Evolutionary conservation across 192 early-diverging fungal species (phyloP), one percentile per base, ranked within the genome.

Genomic region (Coemansia guatemalensis): DNA sequence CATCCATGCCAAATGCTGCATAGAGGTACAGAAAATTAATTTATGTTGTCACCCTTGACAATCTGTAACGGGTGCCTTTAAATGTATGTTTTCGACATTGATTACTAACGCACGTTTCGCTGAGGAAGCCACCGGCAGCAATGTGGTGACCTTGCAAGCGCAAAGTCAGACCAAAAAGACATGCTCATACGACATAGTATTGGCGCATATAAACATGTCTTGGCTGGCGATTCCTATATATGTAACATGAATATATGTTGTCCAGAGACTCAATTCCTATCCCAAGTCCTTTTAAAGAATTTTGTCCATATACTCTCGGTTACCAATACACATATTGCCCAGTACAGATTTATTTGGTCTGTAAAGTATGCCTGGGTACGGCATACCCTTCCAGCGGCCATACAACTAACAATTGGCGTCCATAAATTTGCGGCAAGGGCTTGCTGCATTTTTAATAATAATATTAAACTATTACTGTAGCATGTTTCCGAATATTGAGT

Each of bases 401-500:
- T 8, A 44, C 39, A 44, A 17, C 39, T 44, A 44, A 44, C 39
- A 44, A 44, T 8, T 17, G 39, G 17, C 39, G 39, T 14, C 14
- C 39, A 44, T 44, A 44, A 44, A 44, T 44, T 44, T 44, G 39
- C 39, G 14, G 39, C 14, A 14, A 17, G 3, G 3, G 14, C 17
- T 44, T 44, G 39, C 39, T 2, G 39, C 39, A 44, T 17, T 8
- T 44, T 17, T 17, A 44, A 44, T 44, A 4, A 12, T 2, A 4
- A 44, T 44, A 44, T 44, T 12, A 44, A 44, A 44, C 23, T 29
- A 17, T 26, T 32, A n/a, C 27, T 32, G 32, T 73, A 69, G 75
- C 26, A 66, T 64, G 56, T 21, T 44, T 22, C 53, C 57, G 18
- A 80, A 74, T 32, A 56, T 80, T 29, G 77, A 80, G 63, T 80